Evolutionary conservation across 768 basidiomycete species (phyloP).

Genomic region (Filobasidium wieringae): DNA sequence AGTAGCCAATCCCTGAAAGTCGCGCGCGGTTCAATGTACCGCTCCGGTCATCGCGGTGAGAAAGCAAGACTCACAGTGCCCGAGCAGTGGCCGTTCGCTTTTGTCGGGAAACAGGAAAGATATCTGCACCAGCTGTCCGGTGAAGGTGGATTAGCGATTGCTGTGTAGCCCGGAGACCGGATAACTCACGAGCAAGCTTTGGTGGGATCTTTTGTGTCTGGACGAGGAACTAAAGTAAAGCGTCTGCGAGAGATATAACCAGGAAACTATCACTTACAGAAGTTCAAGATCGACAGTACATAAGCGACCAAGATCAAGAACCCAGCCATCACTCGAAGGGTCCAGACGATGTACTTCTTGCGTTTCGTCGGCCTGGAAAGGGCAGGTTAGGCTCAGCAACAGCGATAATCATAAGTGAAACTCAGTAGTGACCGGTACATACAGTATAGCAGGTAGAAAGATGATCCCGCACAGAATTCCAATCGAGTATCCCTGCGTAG

Average conservation of each 20-base stretch:
- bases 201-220: slow-evolving; percentile 51
- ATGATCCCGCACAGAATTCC: slow-evolving; percentile 64
- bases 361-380: slow-evolving; percentile 52
- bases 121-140: slow-evolving; percentile 58
- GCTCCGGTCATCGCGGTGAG: no score
- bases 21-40: no score
- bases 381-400: background rate
- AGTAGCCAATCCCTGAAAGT: no score
- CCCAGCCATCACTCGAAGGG: slow-evolving; percentile 58
- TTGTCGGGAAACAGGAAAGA: slow-evolving; percentile 77
- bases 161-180: background rate
- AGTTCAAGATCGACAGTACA: slow-evolving; percentile 71
- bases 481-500: slow-evolving; percentile 29
- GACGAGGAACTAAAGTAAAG: background rate
- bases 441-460: slow-evolving; percentile 69
- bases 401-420: background rate
- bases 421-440: background rate
- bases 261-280: slow-evolving; percentile 44
- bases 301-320: slow-evolving; percentile 68
- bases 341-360: slow-evolving; percentile 62
- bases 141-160: no score
- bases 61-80: slow-evolving; percentile 31
- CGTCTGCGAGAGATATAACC: background rate
- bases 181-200: no score
- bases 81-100: slow-evolving; percentile 37